A percentile compares a stretch with the other conserved stretches of the same genome.
Evolutionary conservation across 768 basidiomycete species (phyloP).

Genomic region (Phylloporus arenicola): DNA sequence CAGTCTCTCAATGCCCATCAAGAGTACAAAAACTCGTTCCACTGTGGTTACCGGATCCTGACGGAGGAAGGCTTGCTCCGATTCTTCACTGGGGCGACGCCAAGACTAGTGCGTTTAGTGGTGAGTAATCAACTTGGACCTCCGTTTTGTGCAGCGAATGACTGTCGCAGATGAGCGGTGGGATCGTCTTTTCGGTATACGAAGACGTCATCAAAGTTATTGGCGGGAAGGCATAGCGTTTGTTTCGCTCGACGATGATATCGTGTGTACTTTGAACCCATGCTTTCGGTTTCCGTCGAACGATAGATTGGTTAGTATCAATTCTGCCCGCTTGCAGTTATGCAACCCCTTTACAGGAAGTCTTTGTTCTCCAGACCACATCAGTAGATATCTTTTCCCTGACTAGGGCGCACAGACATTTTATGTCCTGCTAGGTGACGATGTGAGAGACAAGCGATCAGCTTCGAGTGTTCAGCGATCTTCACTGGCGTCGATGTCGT

Average conservation of each 20-base stretch:
- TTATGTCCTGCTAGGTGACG: neutral
- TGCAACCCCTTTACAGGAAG: slow-evolving; percentile 1
- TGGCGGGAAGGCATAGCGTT: slow-evolving; percentile 24
- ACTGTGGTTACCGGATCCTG: slow-evolving; percentile 87
- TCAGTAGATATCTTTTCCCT: slow-evolving; percentile 11
- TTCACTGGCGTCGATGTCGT: too few species aligned
- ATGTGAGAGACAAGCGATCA: neutral
- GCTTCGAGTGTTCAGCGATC: too few species aligned
- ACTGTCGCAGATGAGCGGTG: slow-evolving; percentile 69
- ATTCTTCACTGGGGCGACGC: slow-evolving; percentile 97
- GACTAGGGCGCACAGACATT: neutral
- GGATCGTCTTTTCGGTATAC: slow-evolving; percentile 89
- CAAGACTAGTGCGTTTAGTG: slow-evolving; percentile 77
- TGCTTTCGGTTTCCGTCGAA: slow-evolving; percentile 7
- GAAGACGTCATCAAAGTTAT: slow-evolving; percentile 69
- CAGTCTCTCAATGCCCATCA: slow-evolving; percentile 78
- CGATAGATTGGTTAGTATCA: slow-evolving; percentile 14
- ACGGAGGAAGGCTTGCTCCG: slow-evolving; percentile 88
- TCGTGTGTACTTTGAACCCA: neutral
- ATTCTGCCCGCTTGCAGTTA: slow-evolving; percentile 19
- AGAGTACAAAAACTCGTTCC: slow-evolving; percentile 90
- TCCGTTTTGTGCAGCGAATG: neutral
- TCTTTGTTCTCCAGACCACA: slow-evolving; percentile 4
- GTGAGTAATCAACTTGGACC: slow-evolving; percentile 39
- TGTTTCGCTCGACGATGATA: neutral